phyloP scores from a whole-genome alignment of 2,329 filamentous ascomycete species.

The Monilinia laxa region DNA sequence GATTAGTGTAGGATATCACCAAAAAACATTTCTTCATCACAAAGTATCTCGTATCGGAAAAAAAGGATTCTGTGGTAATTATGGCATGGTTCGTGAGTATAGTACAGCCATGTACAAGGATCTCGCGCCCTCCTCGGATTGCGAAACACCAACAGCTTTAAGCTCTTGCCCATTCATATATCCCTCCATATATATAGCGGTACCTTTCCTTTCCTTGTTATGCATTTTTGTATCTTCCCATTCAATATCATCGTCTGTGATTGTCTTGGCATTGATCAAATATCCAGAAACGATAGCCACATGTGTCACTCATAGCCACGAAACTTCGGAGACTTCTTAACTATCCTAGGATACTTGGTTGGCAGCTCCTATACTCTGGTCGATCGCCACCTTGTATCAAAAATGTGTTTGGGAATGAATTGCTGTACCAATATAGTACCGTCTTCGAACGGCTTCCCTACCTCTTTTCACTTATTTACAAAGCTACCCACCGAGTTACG shows the following conservation, averaged over 20 bases:
- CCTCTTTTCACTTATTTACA: constrained; percentile 13
- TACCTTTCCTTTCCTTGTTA: background rate
- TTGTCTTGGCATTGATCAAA: background rate
- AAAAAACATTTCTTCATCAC: constrained; percentile 7
- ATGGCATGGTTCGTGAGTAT: constrained; percentile 6
- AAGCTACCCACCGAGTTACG: constrained; percentile 14
- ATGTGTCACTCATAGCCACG: constrained; percentile 2
- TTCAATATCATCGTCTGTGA: background rate
- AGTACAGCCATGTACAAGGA: constrained; percentile 13
- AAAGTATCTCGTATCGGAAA: constrained; percentile 10
- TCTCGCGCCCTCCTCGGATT: constrained; percentile 5
- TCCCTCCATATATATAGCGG: background rate
- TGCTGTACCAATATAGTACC: background rate
- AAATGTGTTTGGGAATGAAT: constrained; percentile 14
- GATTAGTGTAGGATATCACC: constrained; percentile 1
- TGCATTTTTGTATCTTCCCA: background rate
- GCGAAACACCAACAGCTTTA: constrained; percentile 16
- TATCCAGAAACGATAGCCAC: constrained; percentile 2
- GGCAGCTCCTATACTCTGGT: too few species aligned
- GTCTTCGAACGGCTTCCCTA: background rate
- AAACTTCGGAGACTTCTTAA: background rate
- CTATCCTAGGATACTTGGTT: background rate
- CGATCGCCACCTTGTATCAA: background rate
- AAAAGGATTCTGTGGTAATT: constrained; percentile 7
- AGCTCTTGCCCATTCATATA: constrained; percentile 7